Evolutionary conservation across 805 yeast genomes (phyloP), one percentile per base, ranked within the genome.

Genomic region (Schizosaccharomyces japonicus): DNA sequence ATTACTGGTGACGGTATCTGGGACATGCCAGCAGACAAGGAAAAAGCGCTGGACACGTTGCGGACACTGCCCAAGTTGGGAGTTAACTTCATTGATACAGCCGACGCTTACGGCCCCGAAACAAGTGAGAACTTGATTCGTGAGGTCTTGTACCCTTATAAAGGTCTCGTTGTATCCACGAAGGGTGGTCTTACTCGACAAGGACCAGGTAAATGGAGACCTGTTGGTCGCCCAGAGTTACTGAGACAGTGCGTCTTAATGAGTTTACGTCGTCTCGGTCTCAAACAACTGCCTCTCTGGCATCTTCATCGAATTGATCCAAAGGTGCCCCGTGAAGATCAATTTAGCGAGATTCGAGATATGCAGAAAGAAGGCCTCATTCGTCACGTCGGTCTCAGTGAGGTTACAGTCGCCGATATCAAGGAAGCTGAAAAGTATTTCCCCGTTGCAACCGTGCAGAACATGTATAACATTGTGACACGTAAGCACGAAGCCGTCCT

Each of bases 311-410:
- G 95, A 59, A 65, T 80, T 32, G 87, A 78, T 55, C 61, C 60
- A 2, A 61, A 56, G 1, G 68, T 66, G 15, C 74, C 81, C 0
- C 63, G 73, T 49, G 81, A 74, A 49, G 74, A 75, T 17, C 67
- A 76, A 0, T 66, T 80, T 40, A 62, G 64, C 23, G 70, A 70
- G 45, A 63, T 82, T 51, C 68, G 69, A 49, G 75, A 73, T 49
- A 69, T 66, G 49, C 71, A 80, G 47, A 72, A 77, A 49, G 60
- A 65, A 7, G 92, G 92, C 15, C 66, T 63, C 39, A 68, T 83
- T 53, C 76, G 74, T 46, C 84, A 79, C 21, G 68, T 78, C 48
- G 77, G 93, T 1, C 63, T 84, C 44, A 73, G 82, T 47, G 95
- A 84, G 61, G 79, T 75, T 15, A 67, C 72, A 19, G 76, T 72